Conservation (phyloP, 225 moss, liverwort and hornwort species). For the Marchantia polymorpha region DNA sequence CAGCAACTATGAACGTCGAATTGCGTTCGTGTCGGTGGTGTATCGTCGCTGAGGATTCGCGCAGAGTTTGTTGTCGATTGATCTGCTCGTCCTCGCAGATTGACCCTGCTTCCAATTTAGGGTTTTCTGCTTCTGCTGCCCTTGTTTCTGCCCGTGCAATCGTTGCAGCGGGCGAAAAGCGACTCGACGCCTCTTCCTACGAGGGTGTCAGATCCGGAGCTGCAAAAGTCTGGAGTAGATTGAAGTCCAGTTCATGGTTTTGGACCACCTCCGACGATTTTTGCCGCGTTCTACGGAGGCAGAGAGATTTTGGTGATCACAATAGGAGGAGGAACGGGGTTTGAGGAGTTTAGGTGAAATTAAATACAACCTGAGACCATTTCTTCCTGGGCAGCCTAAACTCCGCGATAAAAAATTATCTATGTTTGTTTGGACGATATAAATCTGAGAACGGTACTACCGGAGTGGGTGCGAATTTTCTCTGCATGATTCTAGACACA, state of each 20-base stretch:
- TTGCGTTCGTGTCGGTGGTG: no score
- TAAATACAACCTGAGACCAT: background rate
- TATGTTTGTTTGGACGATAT: background rate
- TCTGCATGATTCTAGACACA: background rate
- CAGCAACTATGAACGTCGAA: constrained; percentile 12
- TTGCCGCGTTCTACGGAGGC: background rate
- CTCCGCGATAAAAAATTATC: no score
- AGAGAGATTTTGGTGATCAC: background rate
- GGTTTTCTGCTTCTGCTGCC: background rate
- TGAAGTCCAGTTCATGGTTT: background rate
- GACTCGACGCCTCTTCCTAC: background rate
- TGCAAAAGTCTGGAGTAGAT: background rate
- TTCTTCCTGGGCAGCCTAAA: background rate
- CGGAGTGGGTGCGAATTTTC: background rate
- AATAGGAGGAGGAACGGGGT: background rate
- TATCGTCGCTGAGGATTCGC: background rate
- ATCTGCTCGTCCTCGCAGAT: background rate
- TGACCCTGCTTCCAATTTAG: constrained; percentile 5
- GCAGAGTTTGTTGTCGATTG: background rate
- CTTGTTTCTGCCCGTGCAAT: background rate
- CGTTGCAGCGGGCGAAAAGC: background rate
- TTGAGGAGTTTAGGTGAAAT: background rate
- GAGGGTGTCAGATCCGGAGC: constrained; percentile 7
- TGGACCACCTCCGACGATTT: background rate
- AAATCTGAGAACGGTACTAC: background rate